These are phyloP conservation scores for Forsythia suspensa DNA, from an alignment of 257 asterid species.

Conservation along the genomic window DNA sequence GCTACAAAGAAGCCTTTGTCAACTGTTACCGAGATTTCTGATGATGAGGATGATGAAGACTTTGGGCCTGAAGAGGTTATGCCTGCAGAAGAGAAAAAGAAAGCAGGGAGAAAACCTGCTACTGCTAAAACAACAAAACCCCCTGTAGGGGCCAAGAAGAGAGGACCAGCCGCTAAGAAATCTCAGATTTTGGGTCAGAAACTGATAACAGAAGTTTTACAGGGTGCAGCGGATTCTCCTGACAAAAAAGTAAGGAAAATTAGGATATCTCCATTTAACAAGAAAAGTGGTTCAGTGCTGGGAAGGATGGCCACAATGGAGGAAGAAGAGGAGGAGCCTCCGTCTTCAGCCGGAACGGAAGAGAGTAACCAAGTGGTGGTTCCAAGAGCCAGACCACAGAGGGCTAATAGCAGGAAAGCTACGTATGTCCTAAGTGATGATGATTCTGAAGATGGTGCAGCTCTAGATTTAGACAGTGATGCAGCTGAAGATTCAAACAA, in stretches of 20 bases:
- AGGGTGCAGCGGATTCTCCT: constrained; percentile 64
- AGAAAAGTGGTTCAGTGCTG: constrained; percentile 76
- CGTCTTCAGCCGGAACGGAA: constrained; percentile 37
- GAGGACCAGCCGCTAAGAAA: constrained; percentile 53
- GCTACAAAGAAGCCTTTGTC: constrained; percentile 37
- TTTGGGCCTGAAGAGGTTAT: constrained; percentile 30
- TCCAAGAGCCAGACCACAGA: constrained; percentile 54
- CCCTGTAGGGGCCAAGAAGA: constrained; percentile 55
- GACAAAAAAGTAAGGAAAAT: constrained; percentile 79
- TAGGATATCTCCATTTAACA: constrained; percentile 91
- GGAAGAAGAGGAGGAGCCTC: constrained; percentile 24
- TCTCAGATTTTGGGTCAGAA: constrained; percentile 52
- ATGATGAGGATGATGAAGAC: constrained; percentile 50
- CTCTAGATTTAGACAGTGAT: constrained; percentile 29
- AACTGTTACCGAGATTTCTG: constrained; percentile 41
- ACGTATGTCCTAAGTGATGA: constrained; percentile 68
- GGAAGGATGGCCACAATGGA: constrained; percentile 38
- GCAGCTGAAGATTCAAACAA: constrained; percentile 23
- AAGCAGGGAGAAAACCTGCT: constrained; percentile 58
- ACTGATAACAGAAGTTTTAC: constrained; percentile 68
- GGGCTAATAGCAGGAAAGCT: constrained; percentile 43
- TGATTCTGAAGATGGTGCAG: constrained; percentile 50
- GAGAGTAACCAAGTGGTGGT: constrained; percentile 35
- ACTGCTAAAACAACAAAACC: constrained; percentile 45
- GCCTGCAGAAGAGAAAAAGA: constrained; percentile 39